Percentiles rank a stretch among this genome's conserved stretches.
Conservation (phyloP, 2,329 filamentous ascomycete genomes). For the Fusarium udum region DNA sequence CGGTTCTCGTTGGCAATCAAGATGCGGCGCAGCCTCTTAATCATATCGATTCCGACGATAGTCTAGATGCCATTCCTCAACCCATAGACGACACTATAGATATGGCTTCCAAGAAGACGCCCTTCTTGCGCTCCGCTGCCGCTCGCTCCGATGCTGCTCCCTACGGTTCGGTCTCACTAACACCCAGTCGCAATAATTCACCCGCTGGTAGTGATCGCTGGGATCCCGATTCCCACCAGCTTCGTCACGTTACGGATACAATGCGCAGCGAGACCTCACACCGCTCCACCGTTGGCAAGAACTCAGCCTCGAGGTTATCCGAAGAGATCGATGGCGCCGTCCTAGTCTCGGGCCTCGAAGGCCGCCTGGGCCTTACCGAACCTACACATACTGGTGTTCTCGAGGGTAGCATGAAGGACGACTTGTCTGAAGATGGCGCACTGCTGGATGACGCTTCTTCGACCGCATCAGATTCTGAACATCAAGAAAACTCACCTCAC, state of each 20-base stretch:
- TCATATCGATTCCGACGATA: conserved; percentile 14
- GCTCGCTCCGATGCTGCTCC: conserved; percentile 46
- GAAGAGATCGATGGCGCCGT: conserved; percentile 62
- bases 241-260: conserved; percentile 49
- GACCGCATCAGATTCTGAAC: conserved; percentile 58
- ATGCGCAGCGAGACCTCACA: conserved; percentile 47
- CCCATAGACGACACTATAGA: conserved; percentile 33
- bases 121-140: conserved; percentile 47
- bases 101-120: conserved; percentile 51
- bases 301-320: conserved; percentile 52
- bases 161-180: conserved; percentile 52
- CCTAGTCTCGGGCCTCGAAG: conserved; percentile 63
- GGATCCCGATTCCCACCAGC: conserved; percentile 45
- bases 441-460: conserved; percentile 52
- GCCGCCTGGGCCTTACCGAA: conserved; percentile 63
- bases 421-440: conserved; percentile 50
- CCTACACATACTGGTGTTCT: conserved; percentile 56
- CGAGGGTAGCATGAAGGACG: conserved; percentile 54
- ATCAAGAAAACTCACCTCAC: conserved; percentile 77
- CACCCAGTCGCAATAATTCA: conserved; percentile 50
- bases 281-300: conserved; percentile 45
- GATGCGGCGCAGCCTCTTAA: conserved; percentile 20
- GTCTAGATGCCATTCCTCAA: conserved; percentile 41
- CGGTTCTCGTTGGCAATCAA: conserved; percentile 1
- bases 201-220: conserved; percentile 49